A percentile compares a stretch with the other conserved stretches of the same genome.
Conservation (phyloP, 495 filamentous ascomycete genomes). For the Aspergillus steynii region DNA sequence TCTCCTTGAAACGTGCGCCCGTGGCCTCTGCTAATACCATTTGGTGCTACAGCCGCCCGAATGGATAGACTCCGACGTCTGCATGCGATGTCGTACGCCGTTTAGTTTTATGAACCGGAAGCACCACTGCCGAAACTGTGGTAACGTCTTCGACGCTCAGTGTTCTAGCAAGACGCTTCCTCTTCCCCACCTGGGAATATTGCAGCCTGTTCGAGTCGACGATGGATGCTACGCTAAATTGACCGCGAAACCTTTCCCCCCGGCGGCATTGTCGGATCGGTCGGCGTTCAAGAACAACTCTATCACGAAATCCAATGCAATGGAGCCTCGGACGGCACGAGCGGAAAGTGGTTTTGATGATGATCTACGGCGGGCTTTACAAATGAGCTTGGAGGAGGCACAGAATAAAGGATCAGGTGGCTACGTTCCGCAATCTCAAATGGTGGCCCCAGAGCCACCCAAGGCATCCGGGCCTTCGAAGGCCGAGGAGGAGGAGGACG, state of each 20-base stretch:
- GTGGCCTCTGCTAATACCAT: slow-evolving; percentile 1
- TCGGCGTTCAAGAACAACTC: slow-evolving; percentile 53
- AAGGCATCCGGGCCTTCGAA: slow-evolving; percentile 16
- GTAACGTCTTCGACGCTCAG: slow-evolving; percentile 91
- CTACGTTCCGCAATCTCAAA: slow-evolving; percentile 64
- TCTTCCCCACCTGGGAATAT: slow-evolving; percentile 88
- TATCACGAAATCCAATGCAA: slow-evolving; percentile 56
- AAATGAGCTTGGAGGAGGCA: slow-evolving; percentile 96
- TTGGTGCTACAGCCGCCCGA: slow-evolving; percentile 72
- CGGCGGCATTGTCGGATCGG: slow-evolving; percentile 44
- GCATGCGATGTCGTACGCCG: slow-evolving; percentile 92
- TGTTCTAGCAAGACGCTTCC: slow-evolving; percentile 89
- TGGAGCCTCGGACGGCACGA: slow-evolving; percentile 88
- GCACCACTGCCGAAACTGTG: slow-evolving; percentile 96
- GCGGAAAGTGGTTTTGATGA: slow-evolving; percentile 91
- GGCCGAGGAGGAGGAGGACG: slow-evolving; percentile 64
- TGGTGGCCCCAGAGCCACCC: slow-evolving; percentile 35
- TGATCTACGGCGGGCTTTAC: slow-evolving; percentile 85
- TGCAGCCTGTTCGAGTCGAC: slow-evolving; percentile 91
- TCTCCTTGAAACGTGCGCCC: neutral
- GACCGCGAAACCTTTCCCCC: slow-evolving; percentile 63
- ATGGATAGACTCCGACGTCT: slow-evolving; percentile 97
- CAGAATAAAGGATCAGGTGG: slow-evolving; percentile 70
- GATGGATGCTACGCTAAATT: slow-evolving; percentile 92
- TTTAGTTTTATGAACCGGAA: slow-evolving; percentile 98